phyloP scores from a whole-genome alignment of 1,284 basidiomycete genomes.

The Microbotryum saponariae region DNA sequence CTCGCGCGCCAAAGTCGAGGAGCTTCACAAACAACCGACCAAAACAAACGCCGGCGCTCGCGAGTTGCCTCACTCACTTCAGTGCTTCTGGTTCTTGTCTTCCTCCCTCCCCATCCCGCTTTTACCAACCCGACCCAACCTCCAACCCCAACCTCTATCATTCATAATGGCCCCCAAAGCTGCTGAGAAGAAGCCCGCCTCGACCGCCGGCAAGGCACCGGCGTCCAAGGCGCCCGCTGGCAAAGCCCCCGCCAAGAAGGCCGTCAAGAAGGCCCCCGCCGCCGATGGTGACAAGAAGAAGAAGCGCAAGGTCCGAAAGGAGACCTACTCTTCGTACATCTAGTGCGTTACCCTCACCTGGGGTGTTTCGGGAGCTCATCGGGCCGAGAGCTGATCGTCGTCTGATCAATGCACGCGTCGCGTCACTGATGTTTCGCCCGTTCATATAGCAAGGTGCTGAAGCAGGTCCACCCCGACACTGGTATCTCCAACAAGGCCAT shows the following conservation, averaged over 20 bases:
- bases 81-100: neutral
- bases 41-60: too few species aligned
- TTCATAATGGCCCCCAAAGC: constrained; percentile 44
- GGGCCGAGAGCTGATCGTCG: too few species aligned
- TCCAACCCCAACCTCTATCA: constrained; percentile 41
- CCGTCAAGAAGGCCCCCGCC: constrained; percentile 40
- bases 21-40: too few species aligned
- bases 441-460: constrained; percentile 51
- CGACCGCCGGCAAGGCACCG: constrained; percentile 44
- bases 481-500: constrained; percentile 97
- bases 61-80: too few species aligned
- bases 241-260: constrained; percentile 71
- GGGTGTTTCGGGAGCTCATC: too few species aligned
- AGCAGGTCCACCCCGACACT: constrained; percentile 91
- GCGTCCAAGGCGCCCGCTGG: constrained; percentile 64
- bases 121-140: constrained; percentile 37
- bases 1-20: too few species aligned
- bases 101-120: neutral
- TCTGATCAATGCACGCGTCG: too few species aligned
- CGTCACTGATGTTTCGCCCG: constrained; percentile 10
- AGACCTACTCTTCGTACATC: constrained; percentile 29
- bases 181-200: constrained; percentile 43
- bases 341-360: constrained; percentile 4
- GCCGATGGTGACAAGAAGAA: constrained; percentile 76
- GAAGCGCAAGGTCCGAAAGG: constrained; percentile 61